Conservation (phyloP, 1,284 basidiomycete species). For the Ustilago loliicola region DNA sequence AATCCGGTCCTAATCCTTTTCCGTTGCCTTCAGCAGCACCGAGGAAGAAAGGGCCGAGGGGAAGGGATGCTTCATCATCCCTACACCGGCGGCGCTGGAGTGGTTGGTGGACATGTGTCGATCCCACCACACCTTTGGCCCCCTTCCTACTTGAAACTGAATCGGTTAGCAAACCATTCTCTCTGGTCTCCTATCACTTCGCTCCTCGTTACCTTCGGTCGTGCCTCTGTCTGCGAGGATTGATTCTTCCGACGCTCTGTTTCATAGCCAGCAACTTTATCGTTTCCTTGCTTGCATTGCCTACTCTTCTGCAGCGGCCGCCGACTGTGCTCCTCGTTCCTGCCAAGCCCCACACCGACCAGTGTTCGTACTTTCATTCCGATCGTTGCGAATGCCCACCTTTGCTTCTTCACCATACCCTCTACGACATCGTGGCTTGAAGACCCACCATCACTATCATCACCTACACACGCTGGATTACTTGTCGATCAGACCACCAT, state of each 20-base stretch:
- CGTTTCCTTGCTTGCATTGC: not conserved
- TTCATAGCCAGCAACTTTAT: constrained; percentile 8
- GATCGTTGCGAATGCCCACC: not conserved
- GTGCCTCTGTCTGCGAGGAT: not conserved
- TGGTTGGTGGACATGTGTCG: constrained; percentile 5
- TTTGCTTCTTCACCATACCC: not conserved
- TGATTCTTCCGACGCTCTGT: not conserved
- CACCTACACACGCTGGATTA: not conserved
- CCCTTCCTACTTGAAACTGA: not conserved
- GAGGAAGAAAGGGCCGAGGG: not conserved
- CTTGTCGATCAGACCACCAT: not conserved
- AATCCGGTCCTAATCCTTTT: not conserved
- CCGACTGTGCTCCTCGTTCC: not conserved
- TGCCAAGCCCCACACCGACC: not conserved
- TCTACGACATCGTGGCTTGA: not conserved
- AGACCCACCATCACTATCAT: not conserved
- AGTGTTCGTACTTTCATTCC: not conserved
- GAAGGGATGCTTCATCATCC: not conserved
- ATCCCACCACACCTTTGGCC: not conserved
- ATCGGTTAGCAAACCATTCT: not conserved
- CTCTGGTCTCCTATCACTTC: not conserved
- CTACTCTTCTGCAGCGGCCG: not conserved
- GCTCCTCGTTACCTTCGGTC: constrained; percentile 1
- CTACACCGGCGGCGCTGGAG: not conserved
- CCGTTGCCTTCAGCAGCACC: not conserved